phyloP scores from a whole-genome alignment of 768 basidiomycete species.

The Lepiota brunneoincarnata region DNA sequence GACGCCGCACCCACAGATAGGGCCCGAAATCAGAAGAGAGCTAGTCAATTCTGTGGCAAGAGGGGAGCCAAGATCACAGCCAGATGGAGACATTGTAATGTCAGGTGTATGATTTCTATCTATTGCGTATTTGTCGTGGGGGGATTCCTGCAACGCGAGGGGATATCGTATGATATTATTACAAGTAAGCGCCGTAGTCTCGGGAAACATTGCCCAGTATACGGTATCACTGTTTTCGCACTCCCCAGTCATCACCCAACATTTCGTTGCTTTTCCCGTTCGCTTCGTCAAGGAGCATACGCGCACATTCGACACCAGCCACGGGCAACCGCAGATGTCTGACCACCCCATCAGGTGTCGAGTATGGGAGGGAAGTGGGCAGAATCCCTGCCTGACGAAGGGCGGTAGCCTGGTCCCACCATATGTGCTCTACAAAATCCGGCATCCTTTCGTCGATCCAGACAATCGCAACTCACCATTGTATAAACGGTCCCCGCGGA shows the following conservation, averaged over 20 bases:
- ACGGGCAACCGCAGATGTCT: constrained; percentile 32
- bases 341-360: constrained; percentile 16
- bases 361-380: constrained; percentile 29
- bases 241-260: constrained; percentile 33
- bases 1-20: constrained; percentile 84
- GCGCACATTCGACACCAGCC: constrained; percentile 32
- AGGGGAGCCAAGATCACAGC: constrained; percentile 70
- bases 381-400: constrained; percentile 35
- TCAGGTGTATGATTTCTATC: constrained; percentile 27
- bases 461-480: constrained; percentile 23
- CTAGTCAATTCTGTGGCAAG: constrained; percentile 83
- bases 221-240: constrained; percentile 10
- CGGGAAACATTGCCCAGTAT: constrained; percentile 5
- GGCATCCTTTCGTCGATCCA: background rate
- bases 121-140: background rate
- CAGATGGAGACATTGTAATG: constrained; percentile 69
- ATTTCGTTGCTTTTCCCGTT: constrained; percentile 36
- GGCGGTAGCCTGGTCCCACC: constrained; percentile 43
- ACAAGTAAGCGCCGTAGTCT: too few species aligned
- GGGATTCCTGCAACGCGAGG: too few species aligned
- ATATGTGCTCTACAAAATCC: constrained; percentile 35
- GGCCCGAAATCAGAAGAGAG: constrained; percentile 88
- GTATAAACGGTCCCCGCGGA: constrained; percentile 38
- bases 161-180: too few species aligned
- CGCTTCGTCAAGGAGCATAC: constrained; percentile 34